These are phyloP conservation scores for Rhodamnia rubescens DNA, from an alignment of 345 rosid species.

Conservation along the genomic window DNA sequence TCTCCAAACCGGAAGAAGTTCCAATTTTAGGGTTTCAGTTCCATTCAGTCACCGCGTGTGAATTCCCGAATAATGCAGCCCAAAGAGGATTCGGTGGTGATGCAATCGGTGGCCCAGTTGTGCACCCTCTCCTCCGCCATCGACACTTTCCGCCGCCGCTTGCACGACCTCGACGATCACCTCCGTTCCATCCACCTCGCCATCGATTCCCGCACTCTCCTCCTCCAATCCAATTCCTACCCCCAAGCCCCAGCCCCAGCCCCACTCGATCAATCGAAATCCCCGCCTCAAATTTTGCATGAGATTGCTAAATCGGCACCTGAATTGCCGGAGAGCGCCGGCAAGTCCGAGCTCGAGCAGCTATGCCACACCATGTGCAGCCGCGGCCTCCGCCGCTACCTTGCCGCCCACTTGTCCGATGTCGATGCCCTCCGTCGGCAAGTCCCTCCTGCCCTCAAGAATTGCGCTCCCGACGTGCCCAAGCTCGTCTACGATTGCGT, in stretches of 20 bases:
- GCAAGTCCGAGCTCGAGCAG: slow-evolving; percentile 15
- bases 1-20: no score
- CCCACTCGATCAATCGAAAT: neutral
- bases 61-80: neutral
- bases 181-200: slow-evolving; percentile 29
- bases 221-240: neutral
- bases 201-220: slow-evolving; percentile 13
- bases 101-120: neutral
- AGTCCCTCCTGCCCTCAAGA: slow-evolving; percentile 36
- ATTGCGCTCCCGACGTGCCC: slow-evolving; percentile 40
- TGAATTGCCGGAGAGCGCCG: neutral
- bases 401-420: slow-evolving; percentile 21
- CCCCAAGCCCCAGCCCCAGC: neutral
- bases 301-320: neutral
- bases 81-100: neutral
- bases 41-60: neutral
- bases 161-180: slow-evolving; percentile 41
- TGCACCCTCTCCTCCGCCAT: slow-evolving; percentile 30
- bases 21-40: neutral
- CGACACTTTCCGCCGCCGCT: slow-evolving; percentile 25
- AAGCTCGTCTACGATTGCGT: slow-evolving; percentile 63
- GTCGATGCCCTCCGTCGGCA: slow-evolving; percentile 30
- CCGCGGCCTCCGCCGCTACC: slow-evolving; percentile 42
- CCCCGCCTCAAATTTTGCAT: neutral
- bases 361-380: slow-evolving; percentile 38